These are phyloP conservation scores for Dendryphion nanum DNA, from an alignment of 2,329 filamentous ascomycete genomes.

Conservation along the genomic window DNA sequence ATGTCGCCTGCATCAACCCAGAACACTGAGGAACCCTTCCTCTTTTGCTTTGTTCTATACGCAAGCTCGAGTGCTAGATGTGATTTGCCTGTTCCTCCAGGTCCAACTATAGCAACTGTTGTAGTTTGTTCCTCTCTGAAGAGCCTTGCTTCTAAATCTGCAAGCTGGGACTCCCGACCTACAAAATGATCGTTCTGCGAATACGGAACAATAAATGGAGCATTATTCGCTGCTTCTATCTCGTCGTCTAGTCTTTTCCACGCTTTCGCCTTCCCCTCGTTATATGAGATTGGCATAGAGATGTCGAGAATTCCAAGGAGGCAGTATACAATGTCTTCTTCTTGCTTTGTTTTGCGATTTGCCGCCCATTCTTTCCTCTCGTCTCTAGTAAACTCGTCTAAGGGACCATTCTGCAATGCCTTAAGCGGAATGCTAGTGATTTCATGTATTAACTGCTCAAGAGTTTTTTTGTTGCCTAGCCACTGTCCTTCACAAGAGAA, in stretches of 20 bases:
- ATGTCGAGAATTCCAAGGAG: conserved; percentile 23
- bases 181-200: no score
- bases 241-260: conserved; percentile 9
- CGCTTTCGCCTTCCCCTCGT: conserved; percentile 18
- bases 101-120: no score
- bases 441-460: conserved; percentile 11
- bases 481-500: conserved; percentile 9
- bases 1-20: no score
- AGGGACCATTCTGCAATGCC: conserved; percentile 11
- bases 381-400: conserved; percentile 18
- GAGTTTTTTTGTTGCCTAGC: conserved; percentile 12
- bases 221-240: no score
- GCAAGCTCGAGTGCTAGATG: no score
- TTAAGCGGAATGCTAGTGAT: conserved; percentile 14
- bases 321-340: conserved; percentile 25
- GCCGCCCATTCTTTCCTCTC: conserved; percentile 17
- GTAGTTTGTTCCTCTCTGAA: no score
- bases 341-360: conserved; percentile 17
- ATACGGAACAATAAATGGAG: no score
- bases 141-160: no score
- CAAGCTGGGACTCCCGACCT: no score
- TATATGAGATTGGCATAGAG: conserved; percentile 14
- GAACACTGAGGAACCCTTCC: no score
- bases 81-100: no score
- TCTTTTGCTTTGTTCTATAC: no score